Base-by-base conservation (phyloP, 805 yeast species). In the Lachancea waltii region DNA sequence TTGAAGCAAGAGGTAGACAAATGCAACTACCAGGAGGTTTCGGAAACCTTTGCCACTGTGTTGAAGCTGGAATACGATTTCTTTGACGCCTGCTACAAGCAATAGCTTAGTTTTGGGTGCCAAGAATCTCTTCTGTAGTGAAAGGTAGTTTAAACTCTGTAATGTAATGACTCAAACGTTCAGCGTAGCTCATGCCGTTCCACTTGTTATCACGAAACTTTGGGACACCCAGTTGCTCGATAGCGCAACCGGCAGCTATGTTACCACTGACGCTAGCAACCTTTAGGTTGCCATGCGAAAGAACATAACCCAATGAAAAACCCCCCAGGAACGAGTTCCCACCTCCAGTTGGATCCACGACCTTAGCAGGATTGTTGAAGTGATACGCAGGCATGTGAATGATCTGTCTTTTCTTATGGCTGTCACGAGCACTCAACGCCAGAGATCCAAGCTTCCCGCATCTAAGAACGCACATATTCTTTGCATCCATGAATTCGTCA, bases 291-390 rank as follows among this genome's bases (percentile, higher is more conserved):
- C 67, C 60, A 21, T 60, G 28, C 45, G 75, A 61, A 35, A 78
- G 54, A 1, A 72, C 63, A 46, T 72, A 75, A 0, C 79, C 92
- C 2, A 80, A 63, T 7, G 80, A 73, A 39, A 86, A 73, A 0
- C 84, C 95, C 1, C 96, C 97, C 36, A 85, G 74, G 54, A 82
- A 87, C 0, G 95, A 72, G 53, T 89, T 94, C 0, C 97, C 97
- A 13, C 95, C 95, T 0, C 97, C 97, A 0, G 97, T 89, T 2
- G 96, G 94, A 58, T 89, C 97, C 1, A 83, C 66, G 0, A 87
- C 87, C 33, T 58, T 56, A 47, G 52, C 55, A 3, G 51, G 50
- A 3, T 52, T 49, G 15, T 62, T 64, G 9, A 52, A 57, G 53
- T 87, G 95, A 57, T 81, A 90, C 1, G 96, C 85, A 0, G 92